Evolutionary conservation across 2,329 filamentous ascomycete species (phyloP).

Genomic region (Hansfordia pulvinata): DNA sequence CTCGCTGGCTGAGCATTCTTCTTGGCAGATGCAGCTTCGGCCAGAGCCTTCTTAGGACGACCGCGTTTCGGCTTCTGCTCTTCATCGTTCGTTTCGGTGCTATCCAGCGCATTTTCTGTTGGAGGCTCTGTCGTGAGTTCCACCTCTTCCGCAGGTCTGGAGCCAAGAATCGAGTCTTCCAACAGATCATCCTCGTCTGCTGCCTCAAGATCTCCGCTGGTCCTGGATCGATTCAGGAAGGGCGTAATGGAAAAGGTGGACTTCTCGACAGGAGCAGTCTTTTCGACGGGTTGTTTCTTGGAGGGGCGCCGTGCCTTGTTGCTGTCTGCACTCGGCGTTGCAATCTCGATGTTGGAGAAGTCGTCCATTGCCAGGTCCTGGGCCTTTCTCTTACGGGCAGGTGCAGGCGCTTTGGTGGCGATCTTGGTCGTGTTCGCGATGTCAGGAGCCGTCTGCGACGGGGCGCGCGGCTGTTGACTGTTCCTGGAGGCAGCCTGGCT

Average conservation of each 20-base stretch:
- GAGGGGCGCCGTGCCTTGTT: conserved; percentile 22
- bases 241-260: conserved; percentile 90
- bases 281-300: conserved; percentile 45
- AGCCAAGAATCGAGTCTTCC: too few species aligned
- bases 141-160: conserved; percentile 6
- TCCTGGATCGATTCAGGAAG: conserved; percentile 67
- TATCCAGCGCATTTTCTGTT: conserved; percentile 3
- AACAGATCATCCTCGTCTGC: conserved; percentile 19
- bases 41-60: conserved; percentile 30
- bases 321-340: conserved; percentile 22
- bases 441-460: conserved; percentile 12
- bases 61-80: conserved; percentile 20
- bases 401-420: conserved; percentile 19
- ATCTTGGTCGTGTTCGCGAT: too few species aligned
- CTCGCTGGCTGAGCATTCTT: conserved; percentile 24
- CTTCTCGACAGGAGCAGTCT: conserved; percentile 62
- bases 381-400: conserved; percentile 28
- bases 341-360: conserved; percentile 29
- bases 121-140: conserved; percentile 1
- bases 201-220: conserved; percentile 32
- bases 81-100: conserved; percentile 12
- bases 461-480: conserved; percentile 24
- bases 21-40: conserved; percentile 29
- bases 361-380: conserved; percentile 32
- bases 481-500: conserved; percentile 28